These are phyloP conservation scores for Drosera capensis DNA, from an alignment of 148 eudicot genomes.

Conservation along the genomic window DNA sequence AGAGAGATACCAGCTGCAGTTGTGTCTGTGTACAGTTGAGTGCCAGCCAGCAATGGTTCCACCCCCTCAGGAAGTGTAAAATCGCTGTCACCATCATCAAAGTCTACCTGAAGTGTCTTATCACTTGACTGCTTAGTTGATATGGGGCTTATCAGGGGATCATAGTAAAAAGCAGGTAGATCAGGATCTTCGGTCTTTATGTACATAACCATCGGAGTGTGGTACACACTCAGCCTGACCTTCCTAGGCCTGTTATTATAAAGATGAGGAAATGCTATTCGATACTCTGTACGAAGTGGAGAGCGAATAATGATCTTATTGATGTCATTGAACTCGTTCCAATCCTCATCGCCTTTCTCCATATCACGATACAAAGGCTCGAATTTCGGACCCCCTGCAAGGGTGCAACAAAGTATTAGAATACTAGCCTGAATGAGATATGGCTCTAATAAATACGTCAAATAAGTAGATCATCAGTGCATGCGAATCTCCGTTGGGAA, in stretches of 20 bases:
- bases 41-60: slow-evolving; percentile 61
- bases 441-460: too few relatives aligned
- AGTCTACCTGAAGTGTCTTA: slow-evolving; percentile 50
- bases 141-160: slow-evolving; percentile 92
- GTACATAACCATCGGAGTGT: slow-evolving; percentile 95
- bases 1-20: slow-evolving; percentile 95
- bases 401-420: slow-evolving; percentile 3
- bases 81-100: slow-evolving; percentile 81
- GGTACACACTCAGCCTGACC: slow-evolving; percentile 82
- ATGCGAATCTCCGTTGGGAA: too few relatives aligned
- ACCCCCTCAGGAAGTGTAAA: slow-evolving; percentile 84
- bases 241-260: slow-evolving; percentile 97
- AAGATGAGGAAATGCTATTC: slow-evolving; percentile 93
- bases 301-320: slow-evolving; percentile 95
- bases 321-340: slow-evolving; percentile 98
- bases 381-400: slow-evolving; percentile 94
- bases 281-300: slow-evolving; percentile 92
- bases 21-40: slow-evolving; percentile 81
- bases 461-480: too few relatives aligned
- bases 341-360: slow-evolving; percentile 99
- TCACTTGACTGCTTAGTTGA: slow-evolving; percentile 58
- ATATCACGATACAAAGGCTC: slow-evolving; percentile 99
- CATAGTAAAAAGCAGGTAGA: slow-evolving; percentile 95
- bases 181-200: slow-evolving; percentile 99
- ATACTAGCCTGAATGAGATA: background rate